phyloP scores from a whole-genome alignment of 805 yeast genomes.

The Yarrowia sp. region DNA sequence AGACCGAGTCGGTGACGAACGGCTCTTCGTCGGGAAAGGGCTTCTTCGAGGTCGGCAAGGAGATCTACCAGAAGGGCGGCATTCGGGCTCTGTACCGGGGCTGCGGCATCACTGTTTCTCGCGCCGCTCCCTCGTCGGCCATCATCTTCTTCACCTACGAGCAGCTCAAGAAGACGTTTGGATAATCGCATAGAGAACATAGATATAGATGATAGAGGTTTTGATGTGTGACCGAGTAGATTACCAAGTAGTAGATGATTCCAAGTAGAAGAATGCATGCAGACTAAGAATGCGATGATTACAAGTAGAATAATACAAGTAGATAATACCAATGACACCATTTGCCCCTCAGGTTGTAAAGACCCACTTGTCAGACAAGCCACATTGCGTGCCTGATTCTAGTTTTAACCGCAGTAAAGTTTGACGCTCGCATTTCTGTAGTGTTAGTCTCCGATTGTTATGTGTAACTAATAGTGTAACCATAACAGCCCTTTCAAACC shows the following conservation, averaged over 20 bases:
- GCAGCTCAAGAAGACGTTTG: slow-evolving; percentile 31
- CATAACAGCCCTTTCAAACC: too few species aligned
- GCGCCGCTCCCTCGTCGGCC: slow-evolving; percentile 91
- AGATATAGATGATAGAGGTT: slow-evolving; percentile 1
- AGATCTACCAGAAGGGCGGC: slow-evolving; percentile 55
- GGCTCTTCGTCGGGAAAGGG: slow-evolving; percentile 39
- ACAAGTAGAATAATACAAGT: too few species aligned
- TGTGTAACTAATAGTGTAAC: too few species aligned
- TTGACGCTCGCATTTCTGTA: neutral
- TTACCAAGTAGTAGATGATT: too few species aligned
- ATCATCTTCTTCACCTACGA: slow-evolving; percentile 81
- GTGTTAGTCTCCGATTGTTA: too few species aligned
- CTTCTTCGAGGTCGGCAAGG: slow-evolving; percentile 43
- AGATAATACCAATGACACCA: too few species aligned
- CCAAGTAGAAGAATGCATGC: too few species aligned
- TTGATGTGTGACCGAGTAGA: too few species aligned
- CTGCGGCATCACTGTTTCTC: slow-evolving; percentile 70
- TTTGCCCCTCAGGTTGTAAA: too few species aligned
- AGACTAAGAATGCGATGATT: too few species aligned
- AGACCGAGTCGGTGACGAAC: slow-evolving; percentile 50
- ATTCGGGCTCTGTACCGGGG: slow-evolving; percentile 76
- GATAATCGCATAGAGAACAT: neutral
- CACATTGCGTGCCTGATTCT: too few species aligned
- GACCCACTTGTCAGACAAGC: too few species aligned
- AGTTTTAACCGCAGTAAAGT: neutral